Base-by-base conservation (phyloP, 306 rosid species). In the Vachellia collinsii region DNA sequence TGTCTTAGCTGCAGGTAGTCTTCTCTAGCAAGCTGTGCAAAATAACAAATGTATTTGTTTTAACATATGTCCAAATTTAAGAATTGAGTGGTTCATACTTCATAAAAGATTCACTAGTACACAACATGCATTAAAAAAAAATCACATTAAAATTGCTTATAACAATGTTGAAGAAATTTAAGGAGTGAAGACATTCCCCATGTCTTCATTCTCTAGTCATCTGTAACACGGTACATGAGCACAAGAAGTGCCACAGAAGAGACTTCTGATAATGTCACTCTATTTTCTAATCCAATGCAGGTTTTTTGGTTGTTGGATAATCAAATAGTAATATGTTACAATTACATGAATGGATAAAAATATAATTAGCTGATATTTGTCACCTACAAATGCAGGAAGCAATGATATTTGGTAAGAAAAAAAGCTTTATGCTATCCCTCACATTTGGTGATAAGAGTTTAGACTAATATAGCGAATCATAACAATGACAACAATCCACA, bases 1-100 rank as follows among this genome's bases (percentile, higher is more conserved):
- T 95, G 98, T 77, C 92, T 90, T 82, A 95, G 83, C 82, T 83
- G 94, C 83, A 90, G 75, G 90, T 88, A 91, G 82, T 93, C 99
- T 64, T 93, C 97, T 85, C 80, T 95, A 69, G 96, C 98, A 80
- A 88, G 91, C 99, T 95, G 93, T 76, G 73, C 85, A 89, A 80
- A 86, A 84, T 48, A 75, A 77, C 75, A 72, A 37, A 81, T 68
- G 56, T 20, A 53, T 75, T 68, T 70, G 80, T 81, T 61, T 25
- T 76, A 88, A 74, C 63, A 67, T 73, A 29, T 77, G 85, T 79
- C 47, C 42, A 79, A 61, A 84, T 71, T 29, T 58, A 47, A 56
- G 82, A 66, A 74, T 36, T 2, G 3, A 62, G 46, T 56, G 38
- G 74, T 56, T 74, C 68, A 65, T 34, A 71, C 68, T 56, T 74